Evolutionary conservation across 2,329 filamentous ascomycete genomes (phyloP), one percentile per base, ranked within the genome.

Genomic region (Ophiocordyceps sinensis): DNA sequence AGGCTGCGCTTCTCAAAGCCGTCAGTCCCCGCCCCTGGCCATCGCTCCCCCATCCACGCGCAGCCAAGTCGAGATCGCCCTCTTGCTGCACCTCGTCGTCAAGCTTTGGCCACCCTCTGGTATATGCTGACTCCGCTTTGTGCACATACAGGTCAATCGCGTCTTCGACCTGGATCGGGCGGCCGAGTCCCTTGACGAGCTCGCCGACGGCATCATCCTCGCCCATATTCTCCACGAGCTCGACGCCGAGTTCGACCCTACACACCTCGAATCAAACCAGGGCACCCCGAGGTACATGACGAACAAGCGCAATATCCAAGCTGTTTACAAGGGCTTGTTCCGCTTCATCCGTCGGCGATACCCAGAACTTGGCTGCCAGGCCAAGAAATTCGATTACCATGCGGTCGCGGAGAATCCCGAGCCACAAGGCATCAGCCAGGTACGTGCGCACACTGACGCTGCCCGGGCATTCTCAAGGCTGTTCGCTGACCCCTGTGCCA

Each of bases 181-280:
- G 45, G 66, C 66, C 52, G 66, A 66, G 47, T 68, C 65, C n/a
- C 59, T 73, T 39, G 63, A 68, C 40, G 65, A 72, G 41, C 63
- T 74, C 37, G 59, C 63, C 53, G 74, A 77, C 47, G 73, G 73
- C 41, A 57, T 68, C 43, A 56, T 71, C 28, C 68, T 77, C 47
- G 72, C 68, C 34, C 60, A 72, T 47, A 66, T 77, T 37, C 67
- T 78, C 44, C 66, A 72, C 53, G 69, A 77, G 50, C 60, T 81
- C 38, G 73, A 79, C 49, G 53, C 66, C 29, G 62, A 68, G 44
- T 81, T 77, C 52, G 68, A 74, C 52, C 65, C 68, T 28, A 61
- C 65, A 0, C 65, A 73, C 45, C 68, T 79, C 42, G 67, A 74
- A 43, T 60, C 64, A 37, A 66, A 57, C 44, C 56, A 62, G 37